Evolutionary conservation across 495 filamentous ascomycete species (phyloP).

Genomic region (Penicillium turbatum): DNA sequence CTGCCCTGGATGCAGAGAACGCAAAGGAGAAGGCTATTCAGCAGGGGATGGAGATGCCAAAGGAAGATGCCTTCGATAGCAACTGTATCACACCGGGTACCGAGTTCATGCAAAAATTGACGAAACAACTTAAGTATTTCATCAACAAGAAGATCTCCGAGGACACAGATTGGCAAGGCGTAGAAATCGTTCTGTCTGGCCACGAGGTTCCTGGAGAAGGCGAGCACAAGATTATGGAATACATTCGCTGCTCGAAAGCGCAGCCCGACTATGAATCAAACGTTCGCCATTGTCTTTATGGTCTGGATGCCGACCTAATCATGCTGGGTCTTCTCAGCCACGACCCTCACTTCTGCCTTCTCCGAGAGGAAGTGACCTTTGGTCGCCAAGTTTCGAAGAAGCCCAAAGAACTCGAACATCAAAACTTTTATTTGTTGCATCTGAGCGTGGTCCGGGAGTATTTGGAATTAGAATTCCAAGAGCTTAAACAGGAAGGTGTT

Average conservation of each 20-base stretch:
- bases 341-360: conserved; percentile 95
- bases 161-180: conserved; percentile 93
- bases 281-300: conserved; percentile 94
- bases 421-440: conserved; percentile 98
- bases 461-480: conserved; percentile 93
- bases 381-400: conserved; percentile 80
- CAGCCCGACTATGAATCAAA: conserved; percentile 94
- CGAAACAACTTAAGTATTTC: conserved; percentile 93
- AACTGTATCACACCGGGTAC: conserved; percentile 99
- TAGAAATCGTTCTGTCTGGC: conserved; percentile 92
- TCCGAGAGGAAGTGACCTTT: conserved; percentile 97
- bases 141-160: conserved; percentile 98
- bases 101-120: conserved; percentile 95
- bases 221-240: conserved; percentile 99
- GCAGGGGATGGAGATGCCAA: conserved; percentile 88
- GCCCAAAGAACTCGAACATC: conserved; percentile 93
- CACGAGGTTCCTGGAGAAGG: conserved; percentile 99
- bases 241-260: conserved; percentile 92
- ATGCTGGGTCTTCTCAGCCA: conserved; percentile 97
- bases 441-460: conserved; percentile 97
- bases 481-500: conserved; percentile 71
- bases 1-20: conserved; percentile 83
- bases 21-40: conserved; percentile 84
- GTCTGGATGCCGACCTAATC: conserved; percentile 95
- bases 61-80: conserved; percentile 94